Evolutionary conservation across 2,329 filamentous ascomycete species (phyloP).

Genomic region (Alternaria consortialis): DNA sequence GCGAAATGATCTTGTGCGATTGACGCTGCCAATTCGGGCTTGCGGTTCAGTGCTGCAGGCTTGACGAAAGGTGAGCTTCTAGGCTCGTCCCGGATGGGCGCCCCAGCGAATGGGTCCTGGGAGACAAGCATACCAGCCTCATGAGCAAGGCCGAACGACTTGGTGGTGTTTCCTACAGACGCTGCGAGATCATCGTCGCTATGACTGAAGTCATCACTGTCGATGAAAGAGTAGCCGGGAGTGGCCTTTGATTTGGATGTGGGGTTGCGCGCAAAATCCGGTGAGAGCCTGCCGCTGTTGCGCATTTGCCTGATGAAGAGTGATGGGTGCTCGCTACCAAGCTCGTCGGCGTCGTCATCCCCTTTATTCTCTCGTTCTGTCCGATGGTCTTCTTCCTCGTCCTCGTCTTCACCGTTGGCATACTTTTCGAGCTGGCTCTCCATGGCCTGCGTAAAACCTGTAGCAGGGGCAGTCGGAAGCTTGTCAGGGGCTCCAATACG

Average conservation of each 20-base stretch:
- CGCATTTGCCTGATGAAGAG: conserved; percentile 6
- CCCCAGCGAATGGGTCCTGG: conserved; percentile 8
- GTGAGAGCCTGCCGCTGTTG: conserved; percentile 16
- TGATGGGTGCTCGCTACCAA: conserved; percentile 12
- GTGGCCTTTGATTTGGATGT: conserved; percentile 8
- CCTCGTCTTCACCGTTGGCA: conserved; percentile 34
- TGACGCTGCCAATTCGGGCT: not conserved
- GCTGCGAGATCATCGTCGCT: conserved; percentile 34
- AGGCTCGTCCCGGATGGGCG: conserved; percentile 5
- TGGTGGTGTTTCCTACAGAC: conserved; percentile 40
- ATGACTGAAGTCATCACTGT: conserved; percentile 28
- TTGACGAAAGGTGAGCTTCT: conserved; percentile 9
- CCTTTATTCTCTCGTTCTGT: conserved; percentile 9
- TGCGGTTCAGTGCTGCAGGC: conserved; percentile 7
- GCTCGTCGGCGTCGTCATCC: conserved; percentile 25
- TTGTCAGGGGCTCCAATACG: conserved; percentile 43
- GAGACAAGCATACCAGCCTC: conserved; percentile 45
- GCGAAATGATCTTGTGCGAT: not conserved
- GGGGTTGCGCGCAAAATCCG: conserved; percentile 1
- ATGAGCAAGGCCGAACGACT: conserved; percentile 46
- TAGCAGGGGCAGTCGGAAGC: conserved; percentile 33
- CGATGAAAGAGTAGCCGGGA: conserved; percentile 28
- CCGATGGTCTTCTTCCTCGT: conserved; percentile 18
- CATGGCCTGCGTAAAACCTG: conserved; percentile 48
- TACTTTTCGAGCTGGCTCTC: conserved; percentile 39